Conservation (phyloP, 768 basidiomycete genomes). For the Suillus paluster region DNA sequence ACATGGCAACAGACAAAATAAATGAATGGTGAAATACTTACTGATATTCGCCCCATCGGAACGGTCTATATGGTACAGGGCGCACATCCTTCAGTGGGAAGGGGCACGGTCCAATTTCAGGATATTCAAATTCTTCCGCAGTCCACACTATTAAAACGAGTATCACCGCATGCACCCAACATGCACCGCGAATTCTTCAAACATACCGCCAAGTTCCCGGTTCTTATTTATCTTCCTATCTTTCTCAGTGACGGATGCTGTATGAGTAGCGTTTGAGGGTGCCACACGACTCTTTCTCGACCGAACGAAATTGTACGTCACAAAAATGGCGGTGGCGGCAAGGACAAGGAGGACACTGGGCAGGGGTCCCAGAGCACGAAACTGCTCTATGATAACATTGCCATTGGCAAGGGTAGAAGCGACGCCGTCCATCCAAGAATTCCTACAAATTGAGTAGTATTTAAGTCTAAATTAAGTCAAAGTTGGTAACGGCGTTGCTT, state of each 20-base stretch:
- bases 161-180: not conserved
- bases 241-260: conserved; percentile 3
- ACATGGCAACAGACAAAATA: not conserved
- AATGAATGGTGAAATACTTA: conserved; percentile 35
- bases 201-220: conserved; percentile 28
- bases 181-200: not conserved
- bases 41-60: conserved; percentile 67
- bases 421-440: not conserved
- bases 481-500: not conserved
- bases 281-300: not conserved
- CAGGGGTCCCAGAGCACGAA: not conserved
- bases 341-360: not conserved
- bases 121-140: conserved; percentile 55
- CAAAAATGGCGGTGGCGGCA: not conserved
- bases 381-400: not conserved
- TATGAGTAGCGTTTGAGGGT: not conserved
- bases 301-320: conserved; percentile 15
- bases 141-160: conserved; percentile 50
- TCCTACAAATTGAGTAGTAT: not conserved
- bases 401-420: not conserved
- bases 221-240: conserved; percentile 20
- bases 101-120: conserved; percentile 47
- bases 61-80: conserved; percentile 69
- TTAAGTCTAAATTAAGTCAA: not conserved
- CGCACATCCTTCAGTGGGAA: conserved; percentile 46